Conservation (phyloP, 805 yeast species). For the Candida sakaeoensis region DNA sequence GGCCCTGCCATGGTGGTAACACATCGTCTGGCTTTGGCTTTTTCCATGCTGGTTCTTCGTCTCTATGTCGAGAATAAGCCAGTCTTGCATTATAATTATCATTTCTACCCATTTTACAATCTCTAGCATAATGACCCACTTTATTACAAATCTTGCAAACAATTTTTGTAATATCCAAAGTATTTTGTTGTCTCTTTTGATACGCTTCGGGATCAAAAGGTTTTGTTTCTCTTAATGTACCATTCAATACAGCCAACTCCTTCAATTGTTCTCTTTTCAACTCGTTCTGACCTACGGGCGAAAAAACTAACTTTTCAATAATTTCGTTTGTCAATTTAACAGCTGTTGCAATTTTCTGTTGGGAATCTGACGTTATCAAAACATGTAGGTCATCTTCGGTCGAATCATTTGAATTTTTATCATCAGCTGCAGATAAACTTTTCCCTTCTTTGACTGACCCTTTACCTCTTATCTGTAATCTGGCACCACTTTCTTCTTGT, state of each 20-base stretch:
- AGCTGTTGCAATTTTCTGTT: slow-evolving; percentile 73
- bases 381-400: slow-evolving; percentile 79
- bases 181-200: slow-evolving; percentile 18
- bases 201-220: slow-evolving; percentile 45
- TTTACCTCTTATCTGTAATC: slow-evolving; percentile 86
- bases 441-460: slow-evolving; percentile 96
- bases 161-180: slow-evolving; percentile 48
- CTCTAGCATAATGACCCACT: slow-evolving; percentile 83
- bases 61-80: neutral
- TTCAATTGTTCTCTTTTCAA: slow-evolving; percentile 85
- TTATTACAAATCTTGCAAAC: slow-evolving; percentile 78
- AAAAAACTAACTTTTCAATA: slow-evolving; percentile 75
- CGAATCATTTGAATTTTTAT: slow-evolving; percentile 12
- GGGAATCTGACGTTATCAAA: slow-evolving; percentile 76
- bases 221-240: slow-evolving; percentile 82
- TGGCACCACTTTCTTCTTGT: slow-evolving; percentile 84
- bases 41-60: slow-evolving; percentile 20
- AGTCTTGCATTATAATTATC: slow-evolving; percentile 1
- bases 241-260: slow-evolving; percentile 90
- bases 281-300: slow-evolving; percentile 93
- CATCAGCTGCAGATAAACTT: slow-evolving; percentile 45
- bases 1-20: slow-evolving; percentile 5
- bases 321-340: slow-evolving; percentile 69
- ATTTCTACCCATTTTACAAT: slow-evolving; percentile 54
- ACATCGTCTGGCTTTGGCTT: slow-evolving; percentile 17